Conservation (phyloP, 805 yeast genomes). For the Kazachstania bromeliacearum region DNA sequence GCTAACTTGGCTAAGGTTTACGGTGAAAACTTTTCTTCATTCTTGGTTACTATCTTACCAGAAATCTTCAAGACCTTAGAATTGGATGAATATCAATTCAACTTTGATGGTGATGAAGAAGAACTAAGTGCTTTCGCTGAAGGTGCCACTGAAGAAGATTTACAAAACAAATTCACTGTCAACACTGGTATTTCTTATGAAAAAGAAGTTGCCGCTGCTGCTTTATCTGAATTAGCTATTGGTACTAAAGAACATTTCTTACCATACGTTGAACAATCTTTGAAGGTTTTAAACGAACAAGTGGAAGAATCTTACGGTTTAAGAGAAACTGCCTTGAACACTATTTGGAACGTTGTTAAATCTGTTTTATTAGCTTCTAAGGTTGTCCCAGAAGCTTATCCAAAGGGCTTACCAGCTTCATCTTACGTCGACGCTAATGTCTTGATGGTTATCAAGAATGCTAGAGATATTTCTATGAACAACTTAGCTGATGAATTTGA, state of each 20-base stretch:
- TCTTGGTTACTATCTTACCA: slow-evolving; percentile 74
- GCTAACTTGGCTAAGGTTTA: slow-evolving; percentile 92
- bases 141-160: slow-evolving; percentile 49
- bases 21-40: slow-evolving; percentile 80
- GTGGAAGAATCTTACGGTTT: slow-evolving; percentile 82
- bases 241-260: slow-evolving; percentile 79
- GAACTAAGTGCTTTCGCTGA: slow-evolving; percentile 35
- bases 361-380: slow-evolving; percentile 50
- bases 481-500: slow-evolving; percentile 75
- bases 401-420: slow-evolving; percentile 54
- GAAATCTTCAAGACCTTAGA: slow-evolving; percentile 73
- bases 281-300: slow-evolving; percentile 57
- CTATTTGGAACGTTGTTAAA: slow-evolving; percentile 74
- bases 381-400: slow-evolving; percentile 41
- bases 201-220: slow-evolving; percentile 90
- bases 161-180: slow-evolving; percentile 67
- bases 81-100: slow-evolving; percentile 75
- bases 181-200: slow-evolving; percentile 94
- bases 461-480: slow-evolving; percentile 55
- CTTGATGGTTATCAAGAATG: slow-evolving; percentile 50
- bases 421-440: slow-evolving; percentile 52
- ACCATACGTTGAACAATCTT: slow-evolving; percentile 63
- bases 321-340: slow-evolving; percentile 74
- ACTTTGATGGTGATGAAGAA: slow-evolving; percentile 45
- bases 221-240: slow-evolving; percentile 75